Evolutionary conservation across 331 rosid genomes (phyloP).

Genomic region (Dryas integrifolia): DNA sequence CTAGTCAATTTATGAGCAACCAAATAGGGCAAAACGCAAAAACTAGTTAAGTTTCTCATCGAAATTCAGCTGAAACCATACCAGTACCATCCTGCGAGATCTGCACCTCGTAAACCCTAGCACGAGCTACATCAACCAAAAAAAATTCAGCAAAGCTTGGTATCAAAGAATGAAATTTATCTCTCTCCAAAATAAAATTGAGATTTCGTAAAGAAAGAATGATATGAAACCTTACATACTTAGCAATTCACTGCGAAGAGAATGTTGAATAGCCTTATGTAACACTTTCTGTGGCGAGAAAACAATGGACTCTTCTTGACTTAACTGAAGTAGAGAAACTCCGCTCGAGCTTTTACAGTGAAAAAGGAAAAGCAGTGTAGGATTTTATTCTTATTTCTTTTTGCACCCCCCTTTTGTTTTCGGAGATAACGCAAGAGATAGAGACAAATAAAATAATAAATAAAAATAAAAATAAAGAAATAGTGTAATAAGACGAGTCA

Average conservation of each 20-base stretch:
- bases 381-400: not conserved
- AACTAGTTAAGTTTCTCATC: slow-evolving; percentile 7
- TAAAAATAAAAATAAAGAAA: too few species aligned
- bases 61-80: slow-evolving; percentile 34
- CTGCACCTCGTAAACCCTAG: slow-evolving; percentile 26
- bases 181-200: not conserved
- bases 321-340: slow-evolving; percentile 24
- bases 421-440: too few species aligned
- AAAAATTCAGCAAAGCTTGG: slow-evolving; percentile 22
- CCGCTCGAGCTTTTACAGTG: slow-evolving; percentile 21
- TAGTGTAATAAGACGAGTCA: too few species aligned
- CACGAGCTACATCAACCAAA: slow-evolving; percentile 9
- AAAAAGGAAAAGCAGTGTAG: not conserved
- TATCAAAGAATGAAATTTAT: not conserved
- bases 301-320: slow-evolving; percentile 14
- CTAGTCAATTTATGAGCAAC: slow-evolving; percentile 3
- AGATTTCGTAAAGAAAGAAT: slow-evolving; percentile 10
- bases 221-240: slow-evolving; percentile 26
- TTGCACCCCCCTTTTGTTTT: too few species aligned
- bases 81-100: slow-evolving; percentile 32
- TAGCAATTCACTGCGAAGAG: not conserved
- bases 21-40: not conserved
- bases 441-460: too few species aligned
- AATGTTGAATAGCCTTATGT: not conserved
- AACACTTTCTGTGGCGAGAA: slow-evolving; percentile 7